Conservation (phyloP, 257 asterid genomes). For the Nicotiana knightiana region DNA sequence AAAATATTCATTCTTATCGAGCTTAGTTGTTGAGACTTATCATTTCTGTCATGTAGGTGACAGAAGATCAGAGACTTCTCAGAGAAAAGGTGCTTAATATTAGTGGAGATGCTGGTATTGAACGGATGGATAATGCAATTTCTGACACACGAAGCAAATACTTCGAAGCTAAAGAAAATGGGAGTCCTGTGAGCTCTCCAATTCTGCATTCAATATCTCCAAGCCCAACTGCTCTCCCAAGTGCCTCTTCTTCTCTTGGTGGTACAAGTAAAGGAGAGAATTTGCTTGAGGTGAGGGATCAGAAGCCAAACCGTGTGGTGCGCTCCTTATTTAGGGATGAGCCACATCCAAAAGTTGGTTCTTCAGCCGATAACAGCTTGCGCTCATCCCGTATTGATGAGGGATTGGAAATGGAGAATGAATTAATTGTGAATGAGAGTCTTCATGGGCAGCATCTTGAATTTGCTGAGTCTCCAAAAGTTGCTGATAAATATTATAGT, state of each 20-base stretch:
- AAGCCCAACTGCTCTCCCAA: constrained; percentile 16
- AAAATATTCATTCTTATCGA: not conserved
- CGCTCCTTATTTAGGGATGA: constrained; percentile 60
- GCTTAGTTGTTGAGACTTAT: not conserved
- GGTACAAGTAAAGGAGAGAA: constrained; percentile 29
- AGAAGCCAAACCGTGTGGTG: constrained; percentile 42
- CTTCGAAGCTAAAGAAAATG: constrained; percentile 49
- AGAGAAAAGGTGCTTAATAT: constrained; percentile 78
- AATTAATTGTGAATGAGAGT: constrained; percentile 73
- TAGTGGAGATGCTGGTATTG: constrained; percentile 80
- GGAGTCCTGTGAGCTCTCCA: constrained; percentile 39
- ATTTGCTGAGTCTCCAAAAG: constrained; percentile 29
- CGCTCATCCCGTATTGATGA: constrained; percentile 20
- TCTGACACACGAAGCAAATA: constrained; percentile 48
- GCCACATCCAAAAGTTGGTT: constrained; percentile 20
- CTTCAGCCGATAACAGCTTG: constrained; percentile 21
- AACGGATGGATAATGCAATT: constrained; percentile 72
- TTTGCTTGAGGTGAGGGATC: constrained; percentile 20
- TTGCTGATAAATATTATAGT: constrained; percentile 28
- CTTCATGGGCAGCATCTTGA: constrained; percentile 64
- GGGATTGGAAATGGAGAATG: constrained; percentile 62
- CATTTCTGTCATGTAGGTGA: constrained; percentile 39
- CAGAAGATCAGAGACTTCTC: constrained; percentile 69
- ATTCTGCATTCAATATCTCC: constrained; percentile 35
- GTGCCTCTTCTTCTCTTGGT: constrained; percentile 29